Evolutionary conservation across 1,284 basidiomycete species (phyloP).

Genomic region (Grifola frondosa): DNA sequence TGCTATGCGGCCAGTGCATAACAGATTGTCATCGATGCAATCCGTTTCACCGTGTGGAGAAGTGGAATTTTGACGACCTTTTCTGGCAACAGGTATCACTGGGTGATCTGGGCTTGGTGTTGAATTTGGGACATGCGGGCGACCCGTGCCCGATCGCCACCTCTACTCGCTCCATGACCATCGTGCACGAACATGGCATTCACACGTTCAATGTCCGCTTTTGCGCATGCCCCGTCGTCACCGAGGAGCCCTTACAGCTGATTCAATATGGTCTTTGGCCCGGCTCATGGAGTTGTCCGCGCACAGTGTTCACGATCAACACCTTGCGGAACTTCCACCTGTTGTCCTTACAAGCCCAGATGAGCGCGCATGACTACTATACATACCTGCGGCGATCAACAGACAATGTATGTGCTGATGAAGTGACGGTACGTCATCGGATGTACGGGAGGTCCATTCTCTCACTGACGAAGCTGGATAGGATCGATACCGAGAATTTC

Average conservation of each 20-base stretch:
- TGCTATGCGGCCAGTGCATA: neutral
- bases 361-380: constrained; percentile 11
- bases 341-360: constrained; percentile 12
- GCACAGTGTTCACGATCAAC: constrained; percentile 13
- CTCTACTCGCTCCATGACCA: neutral
- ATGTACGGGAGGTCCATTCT: too few species aligned
- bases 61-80: neutral
- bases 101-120: neutral
- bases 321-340: constrained; percentile 10
- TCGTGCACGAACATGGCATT: constrained; percentile 10
- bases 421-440: constrained; percentile 5
- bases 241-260: constrained; percentile 10
- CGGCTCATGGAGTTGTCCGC: constrained; percentile 12
- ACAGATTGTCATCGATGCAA: neutral
- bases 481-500: constrained; percentile 19
- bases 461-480: neutral
- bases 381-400: constrained; percentile 9
- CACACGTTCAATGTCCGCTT: neutral
- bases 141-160: neutral
- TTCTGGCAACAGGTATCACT: constrained; percentile 6
- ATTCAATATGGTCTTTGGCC: constrained; percentile 18
- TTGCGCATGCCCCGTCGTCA: neutral
- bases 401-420: constrained; percentile 10
- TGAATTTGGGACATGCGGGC: constrained; percentile 3
- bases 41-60: constrained; percentile 11